Evolutionary conservation across 1,284 basidiomycete genomes (phyloP).

Genomic region (Sutorius eximius): DNA sequence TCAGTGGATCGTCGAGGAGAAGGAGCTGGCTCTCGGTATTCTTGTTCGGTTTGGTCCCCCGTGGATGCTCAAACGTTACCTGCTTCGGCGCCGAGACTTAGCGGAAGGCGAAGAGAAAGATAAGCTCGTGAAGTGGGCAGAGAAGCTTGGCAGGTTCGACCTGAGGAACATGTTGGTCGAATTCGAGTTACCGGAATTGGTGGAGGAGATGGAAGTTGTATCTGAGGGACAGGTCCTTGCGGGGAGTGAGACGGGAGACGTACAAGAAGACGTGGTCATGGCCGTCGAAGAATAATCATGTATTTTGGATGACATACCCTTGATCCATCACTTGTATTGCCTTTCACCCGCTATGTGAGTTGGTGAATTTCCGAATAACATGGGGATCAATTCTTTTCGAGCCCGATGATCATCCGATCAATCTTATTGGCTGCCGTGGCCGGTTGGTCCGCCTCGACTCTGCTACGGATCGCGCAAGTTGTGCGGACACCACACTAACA

Average conservation of each 20-base stretch:
- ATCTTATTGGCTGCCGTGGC: not conserved
- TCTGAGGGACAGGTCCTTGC: not conserved
- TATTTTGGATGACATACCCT: not conserved
- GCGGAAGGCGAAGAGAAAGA: conserved; percentile 15
- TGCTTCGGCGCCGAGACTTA: conserved; percentile 26
- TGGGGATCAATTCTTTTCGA: not conserved
- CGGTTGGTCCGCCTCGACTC: not conserved
- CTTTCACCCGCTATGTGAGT: not conserved
- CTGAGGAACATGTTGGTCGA: conserved; percentile 22
- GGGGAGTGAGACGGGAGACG: not conserved
- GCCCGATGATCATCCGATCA: not conserved
- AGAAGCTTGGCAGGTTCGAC: conserved; percentile 27
- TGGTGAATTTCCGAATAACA: not conserved
- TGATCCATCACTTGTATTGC: not conserved
- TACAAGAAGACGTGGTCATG: conserved; percentile 15
- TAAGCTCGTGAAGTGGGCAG: conserved; percentile 19
- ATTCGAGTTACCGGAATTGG: conserved; percentile 19
- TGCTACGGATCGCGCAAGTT: not conserved
- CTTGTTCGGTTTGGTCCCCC: conserved; percentile 25
- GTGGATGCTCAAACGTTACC: conserved; percentile 33
- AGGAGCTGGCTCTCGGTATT: conserved; percentile 26
- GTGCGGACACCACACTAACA: not conserved
- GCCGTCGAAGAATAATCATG: conserved; percentile 2
- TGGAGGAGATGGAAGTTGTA: conserved; percentile 9
- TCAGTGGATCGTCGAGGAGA: conserved; percentile 31